Percentiles rank a stretch among this genome's conserved stretches.
phyloP scores from a whole-genome alignment of 2,329 filamentous ascomycete genomes.

The Emericellopsis cladophorae region DNA sequence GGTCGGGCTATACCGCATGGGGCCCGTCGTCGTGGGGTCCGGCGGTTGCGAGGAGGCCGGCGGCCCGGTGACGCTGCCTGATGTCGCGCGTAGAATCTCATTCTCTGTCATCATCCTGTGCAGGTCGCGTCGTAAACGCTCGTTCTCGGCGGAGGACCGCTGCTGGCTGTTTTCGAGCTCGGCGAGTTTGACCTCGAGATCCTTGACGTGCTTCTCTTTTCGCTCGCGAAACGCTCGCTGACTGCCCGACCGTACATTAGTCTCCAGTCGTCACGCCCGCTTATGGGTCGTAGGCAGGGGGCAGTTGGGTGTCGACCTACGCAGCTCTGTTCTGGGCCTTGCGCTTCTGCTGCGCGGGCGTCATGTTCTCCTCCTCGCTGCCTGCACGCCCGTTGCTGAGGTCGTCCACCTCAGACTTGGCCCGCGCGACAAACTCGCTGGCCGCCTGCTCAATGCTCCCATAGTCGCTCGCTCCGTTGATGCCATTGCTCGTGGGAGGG shows the following conservation, averaged over 20 bases:
- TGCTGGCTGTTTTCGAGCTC: slow-evolving; percentile 63
- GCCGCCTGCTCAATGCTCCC: slow-evolving; percentile 3
- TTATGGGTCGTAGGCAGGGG: too few relatives aligned
- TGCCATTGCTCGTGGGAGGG: slow-evolving; percentile 6
- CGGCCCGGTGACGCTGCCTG: slow-evolving; percentile 12
- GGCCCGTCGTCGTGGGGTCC: slow-evolving; percentile 46
- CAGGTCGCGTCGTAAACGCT: slow-evolving; percentile 2
- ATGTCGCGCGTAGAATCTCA: slow-evolving; percentile 75
- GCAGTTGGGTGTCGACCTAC: slow-evolving; percentile 25
- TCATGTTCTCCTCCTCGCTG: slow-evolving; percentile 43
- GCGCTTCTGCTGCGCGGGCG: slow-evolving; percentile 43
- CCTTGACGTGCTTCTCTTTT: slow-evolving; percentile 88
- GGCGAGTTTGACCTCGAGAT: slow-evolving; percentile 77
- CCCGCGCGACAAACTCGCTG: slow-evolving; percentile 12
- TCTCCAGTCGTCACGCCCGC: not conserved
- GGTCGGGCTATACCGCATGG: slow-evolving; percentile 58
- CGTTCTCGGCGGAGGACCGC: slow-evolving; percentile 64
- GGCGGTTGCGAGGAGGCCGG: slow-evolving; percentile 23
- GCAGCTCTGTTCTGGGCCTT: slow-evolving; percentile 51
- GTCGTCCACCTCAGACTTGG: slow-evolving; percentile 25
- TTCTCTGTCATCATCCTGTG: slow-evolving; percentile 57
- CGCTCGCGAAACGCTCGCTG: slow-evolving; percentile 94
- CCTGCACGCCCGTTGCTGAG: slow-evolving; percentile 17
- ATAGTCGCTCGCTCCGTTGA: slow-evolving; percentile 6
- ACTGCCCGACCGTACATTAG: slow-evolving; percentile 28